Base-by-base conservation (phyloP, 345 rosid genomes). In the Bruguiera sexangula region DNA sequence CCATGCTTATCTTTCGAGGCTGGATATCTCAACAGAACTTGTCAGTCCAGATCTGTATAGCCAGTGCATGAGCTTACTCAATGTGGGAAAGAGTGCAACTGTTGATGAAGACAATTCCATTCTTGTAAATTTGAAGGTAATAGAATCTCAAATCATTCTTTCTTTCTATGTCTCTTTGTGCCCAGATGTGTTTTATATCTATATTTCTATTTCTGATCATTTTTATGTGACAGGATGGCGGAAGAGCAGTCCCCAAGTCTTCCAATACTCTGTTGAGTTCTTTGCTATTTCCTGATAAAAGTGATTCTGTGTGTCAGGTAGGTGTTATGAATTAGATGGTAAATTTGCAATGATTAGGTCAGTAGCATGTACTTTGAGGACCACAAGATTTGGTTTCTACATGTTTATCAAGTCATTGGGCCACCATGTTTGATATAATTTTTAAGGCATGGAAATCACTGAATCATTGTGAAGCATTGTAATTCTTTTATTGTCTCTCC, bases 21-120 rank as follows among this genome's bases (percentile, higher is more conserved):
- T 95, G 62, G 97, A 95, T 82, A 80, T 95, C 71, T 92, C 99
- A 4, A 65, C 77, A 39, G 92, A 92, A 70, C 96, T 95, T 72
- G 80, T 88, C 63, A 83, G 82, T 78, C 74, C 89, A 0, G 96
- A 92, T 76, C 66, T 90, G 84, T 83, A 67, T 77, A 70, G 69
- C 68, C 81, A 73, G 72, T 83, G 83, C 73, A 81, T 84, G 76
- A 73, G 75, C 71, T 74, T 82, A 65, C 63, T 90, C 54, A 76
- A 68, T 36, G 64, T 63, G 36, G 83, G 81, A 71, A 82, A 69
- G 65, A 63, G 71, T 66, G 74, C 67, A 60, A 58, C 78, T 71
- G 69, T 34, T n/a, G 87, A 83, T 72, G 81, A 77, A 66, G 91
- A 74, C 21, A 34, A 76, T 63, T 63, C 79, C 13, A 62, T 84